A percentile compares a stretch with the other conserved stretches of the same genome.
Conservation (phyloP, 495 filamentous ascomycete genomes). For the Diplogelasinospora grovesii region DNA sequence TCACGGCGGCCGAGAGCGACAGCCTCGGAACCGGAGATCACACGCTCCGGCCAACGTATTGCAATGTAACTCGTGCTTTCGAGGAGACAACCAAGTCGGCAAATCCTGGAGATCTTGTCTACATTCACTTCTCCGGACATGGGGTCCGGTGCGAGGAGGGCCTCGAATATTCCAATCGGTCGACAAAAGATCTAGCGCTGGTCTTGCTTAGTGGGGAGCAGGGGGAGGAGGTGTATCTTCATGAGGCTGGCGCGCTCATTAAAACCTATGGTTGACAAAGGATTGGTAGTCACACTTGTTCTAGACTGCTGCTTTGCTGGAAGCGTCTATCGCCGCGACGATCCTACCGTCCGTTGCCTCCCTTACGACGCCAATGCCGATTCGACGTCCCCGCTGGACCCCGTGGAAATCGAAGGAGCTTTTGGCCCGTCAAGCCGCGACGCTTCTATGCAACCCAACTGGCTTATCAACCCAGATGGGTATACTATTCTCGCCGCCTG, state of each 20-base stretch:
- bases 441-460: slow-evolving; percentile 4
- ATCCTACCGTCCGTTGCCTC: not conserved
- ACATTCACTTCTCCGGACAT: slow-evolving; percentile 1
- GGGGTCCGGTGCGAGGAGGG: not conserved
- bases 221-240: not conserved
- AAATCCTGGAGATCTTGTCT: not conserved
- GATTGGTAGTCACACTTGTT: not conserved
- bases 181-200: not conserved
- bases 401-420: too few relatives aligned
- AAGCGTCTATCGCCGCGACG: not conserved
- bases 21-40: not conserved
- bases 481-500: slow-evolving; percentile 4
- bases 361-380: too few relatives aligned
- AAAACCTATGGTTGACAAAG: not conserved
- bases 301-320: slow-evolving; percentile 6
- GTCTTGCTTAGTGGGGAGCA: not conserved
- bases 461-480: slow-evolving; percentile 7
- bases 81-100: not conserved
- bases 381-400: too few relatives aligned
- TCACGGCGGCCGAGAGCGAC: not conserved
- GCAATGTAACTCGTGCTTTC: not conserved
- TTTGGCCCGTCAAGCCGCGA: too few relatives aligned
- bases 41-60: not conserved
- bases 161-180: not conserved
- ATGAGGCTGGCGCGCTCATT: not conserved